Evolutionary conservation across 805 yeast genomes (phyloP), one percentile per base, ranked within the genome.

Genomic region (Trichomonascus vanleenenianus): DNA sequence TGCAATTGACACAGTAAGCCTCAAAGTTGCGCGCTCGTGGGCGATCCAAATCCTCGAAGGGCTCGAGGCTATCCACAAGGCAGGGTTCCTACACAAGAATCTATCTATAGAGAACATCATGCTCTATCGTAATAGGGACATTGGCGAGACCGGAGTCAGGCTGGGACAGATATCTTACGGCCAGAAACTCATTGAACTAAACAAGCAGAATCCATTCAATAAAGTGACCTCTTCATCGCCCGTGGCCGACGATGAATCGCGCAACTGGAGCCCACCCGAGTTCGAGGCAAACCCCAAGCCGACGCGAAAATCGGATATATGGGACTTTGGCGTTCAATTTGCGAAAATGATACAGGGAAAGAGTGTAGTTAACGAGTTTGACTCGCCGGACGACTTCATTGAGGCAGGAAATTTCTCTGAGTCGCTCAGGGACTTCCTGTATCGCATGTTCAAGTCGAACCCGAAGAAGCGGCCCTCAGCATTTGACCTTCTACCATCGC

Each of bases 251-350:
- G n/a, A 19, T 15, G 46, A 53, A 10, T 25, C 25, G 31, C n/a
- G 52, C 9, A 43, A 53, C 0, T 89, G 97, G 96, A 66, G 62
- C 10, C 94, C 97, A 0, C 97, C 97, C 0, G 97, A 89, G 60
- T 52, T 81, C n/a, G 51, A 46, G 9, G 59, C 62, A 48, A 61
- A 56, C 32, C 65, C 59, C 42, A 76, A 72, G 46, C 81, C 84
- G 11, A 82, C 82, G 47, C 69, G 88, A 32, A 85, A 87, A 61
- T 81, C 96, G 0, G 98, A 93, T 66, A 83, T 93, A 8, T 93
- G 97, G 97, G 85, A 85, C 57, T 65, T 88, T 34, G 98, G 97
- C 6, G 85, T 85, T 0, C 61, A 84, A 5, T 81, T 91, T 53
- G 71, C 80, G 14, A 79, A 83, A 51, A 67, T 81, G 60, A 70